Percentiles rank a stretch among this genome's conserved stretches.
phyloP scores from a whole-genome alignment of 129 eudicot genomes.

The Sambucus nigra region DNA sequence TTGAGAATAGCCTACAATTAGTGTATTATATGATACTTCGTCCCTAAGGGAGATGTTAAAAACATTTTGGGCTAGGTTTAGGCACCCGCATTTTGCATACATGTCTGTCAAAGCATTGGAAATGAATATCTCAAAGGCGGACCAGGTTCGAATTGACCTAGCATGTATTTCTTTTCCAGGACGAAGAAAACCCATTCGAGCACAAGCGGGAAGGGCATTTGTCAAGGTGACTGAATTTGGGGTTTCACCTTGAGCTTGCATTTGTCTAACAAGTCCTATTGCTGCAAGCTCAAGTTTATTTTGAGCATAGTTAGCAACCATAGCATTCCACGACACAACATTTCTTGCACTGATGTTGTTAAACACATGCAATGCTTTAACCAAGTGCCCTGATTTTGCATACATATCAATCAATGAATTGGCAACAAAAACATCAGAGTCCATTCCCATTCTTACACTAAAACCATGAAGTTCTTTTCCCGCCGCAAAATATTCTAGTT shows the following conservation, averaged over 20 bases:
- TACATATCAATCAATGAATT: slow-evolving; percentile 75
- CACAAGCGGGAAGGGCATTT: slow-evolving; percentile 56
- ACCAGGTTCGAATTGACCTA: slow-evolving; percentile 25
- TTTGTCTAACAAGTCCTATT: slow-evolving; percentile 24
- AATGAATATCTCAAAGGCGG: slow-evolving; percentile 23
- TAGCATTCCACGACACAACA: slow-evolving; percentile 66
- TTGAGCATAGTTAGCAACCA: slow-evolving; percentile 63
- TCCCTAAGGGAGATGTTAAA: slow-evolving; percentile 34
- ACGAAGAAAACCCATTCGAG: slow-evolving; percentile 28
- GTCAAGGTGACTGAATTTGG: slow-evolving; percentile 41
- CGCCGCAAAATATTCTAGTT: slow-evolving; percentile 24
- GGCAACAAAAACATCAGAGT: slow-evolving; percentile 51
- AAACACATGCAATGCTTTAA: slow-evolving; percentile 35
- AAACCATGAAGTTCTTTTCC: slow-evolving; percentile 55
- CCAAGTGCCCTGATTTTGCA: slow-evolving; percentile 39
- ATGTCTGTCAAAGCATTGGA: slow-evolving; percentile 45
- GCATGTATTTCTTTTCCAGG: slow-evolving; percentile 48
- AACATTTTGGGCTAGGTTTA: slow-evolving; percentile 42
- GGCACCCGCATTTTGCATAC: slow-evolving; percentile 41
- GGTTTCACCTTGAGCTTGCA: slow-evolving; percentile 35
- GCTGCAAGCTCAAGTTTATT: slow-evolving; percentile 38
- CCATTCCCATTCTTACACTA: slow-evolving; percentile 32
- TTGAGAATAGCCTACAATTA: slow-evolving; percentile 58
- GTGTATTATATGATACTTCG: slow-evolving; percentile 54
- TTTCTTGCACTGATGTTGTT: slow-evolving; percentile 26